These are phyloP conservation scores for Saturnispora dispora DNA, from an alignment of 805 yeast species.

Conservation along the genomic window DNA sequence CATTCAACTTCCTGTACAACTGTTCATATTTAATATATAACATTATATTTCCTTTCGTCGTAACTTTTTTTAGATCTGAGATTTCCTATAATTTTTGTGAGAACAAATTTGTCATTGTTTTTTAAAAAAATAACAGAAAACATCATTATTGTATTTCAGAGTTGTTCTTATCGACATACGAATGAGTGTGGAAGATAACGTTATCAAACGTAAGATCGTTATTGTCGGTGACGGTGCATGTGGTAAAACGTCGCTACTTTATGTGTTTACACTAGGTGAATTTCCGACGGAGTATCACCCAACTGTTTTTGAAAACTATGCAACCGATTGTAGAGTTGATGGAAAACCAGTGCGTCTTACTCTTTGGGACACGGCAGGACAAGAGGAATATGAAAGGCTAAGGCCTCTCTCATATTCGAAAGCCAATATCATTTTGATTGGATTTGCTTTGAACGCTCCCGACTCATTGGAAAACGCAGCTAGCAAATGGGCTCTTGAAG, in stretches of 20 bases:
- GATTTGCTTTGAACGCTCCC: constrained; percentile 76
- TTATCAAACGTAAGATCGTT: constrained; percentile 63
- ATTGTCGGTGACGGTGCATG: constrained; percentile 95
- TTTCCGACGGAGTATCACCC: constrained; percentile 92
- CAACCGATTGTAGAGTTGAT: constrained; percentile 88
- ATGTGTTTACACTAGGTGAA: constrained; percentile 86
- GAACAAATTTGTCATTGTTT: neutral
- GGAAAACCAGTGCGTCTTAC: constrained; percentile 86
- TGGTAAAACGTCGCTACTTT: constrained; percentile 84
- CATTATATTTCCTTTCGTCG: neutral
- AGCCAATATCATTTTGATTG: constrained; percentile 79
- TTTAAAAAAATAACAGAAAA: neutral
- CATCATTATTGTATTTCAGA: neutral
- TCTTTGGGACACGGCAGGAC: constrained; percentile 96
- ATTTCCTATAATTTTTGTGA: neutral
- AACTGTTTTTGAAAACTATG: constrained; percentile 90
- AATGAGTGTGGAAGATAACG: constrained; percentile 18
- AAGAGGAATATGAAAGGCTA: constrained; percentile 86
- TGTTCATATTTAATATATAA: neutral
- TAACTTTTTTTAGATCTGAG: neutral
- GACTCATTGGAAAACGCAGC: constrained; percentile 80
- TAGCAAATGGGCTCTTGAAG: constrained; percentile 84
- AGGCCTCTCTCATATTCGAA: constrained; percentile 83
- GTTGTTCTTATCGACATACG: neutral
- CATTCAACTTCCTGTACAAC: neutral